Base-by-base conservation (phyloP, 805 yeast species). In the Ogataea ganodermae region DNA sequence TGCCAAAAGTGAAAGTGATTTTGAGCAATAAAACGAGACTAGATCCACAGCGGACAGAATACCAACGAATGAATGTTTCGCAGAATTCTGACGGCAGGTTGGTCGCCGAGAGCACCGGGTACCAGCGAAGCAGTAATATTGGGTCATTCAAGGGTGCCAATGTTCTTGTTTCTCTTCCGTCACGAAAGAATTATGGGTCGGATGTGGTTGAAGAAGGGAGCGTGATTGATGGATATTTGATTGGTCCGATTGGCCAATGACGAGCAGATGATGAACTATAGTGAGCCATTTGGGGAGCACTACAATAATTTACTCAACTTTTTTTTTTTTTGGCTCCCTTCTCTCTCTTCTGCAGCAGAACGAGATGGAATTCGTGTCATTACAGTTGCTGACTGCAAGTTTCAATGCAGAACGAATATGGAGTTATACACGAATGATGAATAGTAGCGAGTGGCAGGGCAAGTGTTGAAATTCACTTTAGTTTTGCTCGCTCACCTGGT, bases 51-150 rank as follows among this genome's bases (percentile, higher is more conserved):
- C 58, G 83, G 17, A 79, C 80, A 1, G 83, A 78, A 48, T 78
- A 73, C 56, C 81, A 78, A 42, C 56, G 83, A 16, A 81, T 70
- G 2, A 42, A 44, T 10, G 59, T 74, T 4, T 46, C 44, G 9
- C 75, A 70, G 35, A 48, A 44, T 20, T 39, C 35, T 6, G 45
- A 43, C 13, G 35, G 35, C 32, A 65, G 69, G 4, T 54, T 75
- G 37, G 48, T 63, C 2, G 79, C 80, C 3, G 51, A 56, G 18
- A 66, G 70, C 12, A 76, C 82, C 0, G 83, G 83, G 1, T 68
- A 69, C 49, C 83, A 78, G 53, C 59, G 83, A 46, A 75, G 80
- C 48, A 73, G 79, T 45, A 59, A 78, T 17, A 70, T 78, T 9
- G 75, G 73, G 1, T 73, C 79, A 18, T 65, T 78, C 58, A 69